Evolutionary conservation across 2,329 filamentous ascomycete species (phyloP).

Genomic region (Lasiodiplodia sp.): DNA sequence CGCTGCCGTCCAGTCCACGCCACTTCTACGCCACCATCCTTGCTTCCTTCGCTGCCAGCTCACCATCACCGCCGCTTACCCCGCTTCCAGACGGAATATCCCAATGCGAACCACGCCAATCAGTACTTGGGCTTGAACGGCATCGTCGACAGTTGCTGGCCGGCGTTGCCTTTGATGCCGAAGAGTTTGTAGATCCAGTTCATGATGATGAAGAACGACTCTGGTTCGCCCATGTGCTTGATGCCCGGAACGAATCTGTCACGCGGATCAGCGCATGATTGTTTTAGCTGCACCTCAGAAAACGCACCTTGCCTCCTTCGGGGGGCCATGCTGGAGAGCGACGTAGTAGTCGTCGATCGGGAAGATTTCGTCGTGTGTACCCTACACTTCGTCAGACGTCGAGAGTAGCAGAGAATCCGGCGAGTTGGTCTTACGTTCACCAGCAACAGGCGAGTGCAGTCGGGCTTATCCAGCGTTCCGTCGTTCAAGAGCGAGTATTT

Average conservation of each 20-base stretch:
- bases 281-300: slow-evolving; percentile 10
- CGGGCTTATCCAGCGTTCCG: slow-evolving; percentile 60
- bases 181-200: slow-evolving; percentile 59
- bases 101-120: slow-evolving; percentile 19
- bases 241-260: slow-evolving; percentile 49
- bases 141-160: slow-evolving; percentile 55
- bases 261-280: slow-evolving; percentile 6
- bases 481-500: slow-evolving; percentile 64
- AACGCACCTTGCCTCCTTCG: slow-evolving; percentile 57
- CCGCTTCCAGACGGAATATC: slow-evolving; percentile 2
- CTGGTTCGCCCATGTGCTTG: slow-evolving; percentile 62
- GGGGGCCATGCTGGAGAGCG: slow-evolving; percentile 59
- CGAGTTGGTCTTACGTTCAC: slow-evolving; percentile 54
- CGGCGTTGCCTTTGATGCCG: slow-evolving; percentile 51
- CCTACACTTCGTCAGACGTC: slow-evolving; percentile 34
- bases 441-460: slow-evolving; percentile 59
- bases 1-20: slow-evolving; percentile 7
- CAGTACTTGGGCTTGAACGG: slow-evolving; percentile 56
- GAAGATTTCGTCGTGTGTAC: slow-evolving; percentile 67
- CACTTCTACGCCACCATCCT: slow-evolving; percentile 16
- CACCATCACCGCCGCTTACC: slow-evolving; percentile 18
- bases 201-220: slow-evolving; percentile 57
- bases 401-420: background rate
- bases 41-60: slow-evolving; percentile 5
- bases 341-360: slow-evolving; percentile 67